phyloP scores from a whole-genome alignment of 768 basidiomycete species.

The Trametes cingulata region DNA sequence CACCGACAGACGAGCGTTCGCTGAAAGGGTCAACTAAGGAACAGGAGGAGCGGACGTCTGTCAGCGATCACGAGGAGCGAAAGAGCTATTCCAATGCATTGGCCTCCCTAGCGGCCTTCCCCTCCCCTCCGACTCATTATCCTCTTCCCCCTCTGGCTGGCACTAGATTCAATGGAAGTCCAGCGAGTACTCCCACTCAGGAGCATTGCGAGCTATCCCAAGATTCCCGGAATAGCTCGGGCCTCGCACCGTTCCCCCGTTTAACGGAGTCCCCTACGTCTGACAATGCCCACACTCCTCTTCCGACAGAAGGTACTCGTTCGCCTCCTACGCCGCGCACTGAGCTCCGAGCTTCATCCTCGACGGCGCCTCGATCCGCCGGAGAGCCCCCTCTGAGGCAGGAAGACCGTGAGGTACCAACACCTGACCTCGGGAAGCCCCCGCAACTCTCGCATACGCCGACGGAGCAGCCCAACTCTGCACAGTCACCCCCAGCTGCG shows the following conservation, averaged over 20 bases:
- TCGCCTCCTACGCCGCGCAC: conserved; percentile 8
- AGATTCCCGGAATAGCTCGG: conserved; percentile 6
- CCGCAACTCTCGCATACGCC: not conserved
- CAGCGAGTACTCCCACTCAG: conserved; percentile 12
- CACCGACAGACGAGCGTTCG: not conserved
- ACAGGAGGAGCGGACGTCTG: not conserved
- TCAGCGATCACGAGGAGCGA: conserved; percentile 15
- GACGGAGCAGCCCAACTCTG: not conserved
- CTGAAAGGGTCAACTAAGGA: not conserved
- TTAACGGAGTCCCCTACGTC: conserved; percentile 18
- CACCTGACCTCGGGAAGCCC: not conserved
- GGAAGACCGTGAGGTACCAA: not conserved
- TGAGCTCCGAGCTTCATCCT: not conserved
- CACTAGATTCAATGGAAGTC: conserved; percentile 2
- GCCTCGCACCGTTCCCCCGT: conserved; percentile 16
- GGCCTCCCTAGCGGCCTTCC: conserved; percentile 74
- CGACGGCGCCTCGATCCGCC: not conserved
- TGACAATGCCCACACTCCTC: conserved; percentile 1
- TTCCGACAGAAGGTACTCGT: conserved; percentile 5
- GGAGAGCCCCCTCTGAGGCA: not conserved
- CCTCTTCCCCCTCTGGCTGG: conserved; percentile 53
- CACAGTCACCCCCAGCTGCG: not conserved
- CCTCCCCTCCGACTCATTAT: conserved; percentile 70
- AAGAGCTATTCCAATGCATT: conserved; percentile 41
- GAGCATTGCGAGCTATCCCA: conserved; percentile 1